phyloP scores from a whole-genome alignment of 2,329 filamentous ascomycete species.

The Hypoxylon sp. region DNA sequence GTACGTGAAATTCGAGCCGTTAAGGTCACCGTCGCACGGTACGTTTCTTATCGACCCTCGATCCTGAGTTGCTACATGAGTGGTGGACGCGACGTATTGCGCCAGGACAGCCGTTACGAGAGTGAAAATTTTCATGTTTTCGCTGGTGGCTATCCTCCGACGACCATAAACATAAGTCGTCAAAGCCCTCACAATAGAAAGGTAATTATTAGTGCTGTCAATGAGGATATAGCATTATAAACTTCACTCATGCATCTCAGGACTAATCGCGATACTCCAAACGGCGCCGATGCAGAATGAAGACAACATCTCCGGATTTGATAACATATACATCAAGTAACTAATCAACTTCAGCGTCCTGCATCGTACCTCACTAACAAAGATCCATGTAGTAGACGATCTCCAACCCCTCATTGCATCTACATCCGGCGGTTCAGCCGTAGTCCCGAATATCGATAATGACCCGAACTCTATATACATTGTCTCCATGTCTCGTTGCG shows the following conservation, averaged over 20 bases:
- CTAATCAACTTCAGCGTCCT: background rate
- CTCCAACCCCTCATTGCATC: constrained; percentile 32
- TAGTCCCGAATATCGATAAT: constrained; percentile 21
- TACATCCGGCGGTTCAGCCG: constrained; percentile 27
- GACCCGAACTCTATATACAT: constrained; percentile 21
- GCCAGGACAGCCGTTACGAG: constrained; percentile 33
- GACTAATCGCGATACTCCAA: constrained; percentile 3
- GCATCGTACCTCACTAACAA: constrained; percentile 34
- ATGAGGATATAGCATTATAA: background rate
- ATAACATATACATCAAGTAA: constrained; percentile 19
- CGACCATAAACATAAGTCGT: background rate
- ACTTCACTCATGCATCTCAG: background rate
- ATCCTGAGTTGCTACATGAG: constrained; percentile 34
- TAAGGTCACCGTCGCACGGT: constrained; percentile 59
- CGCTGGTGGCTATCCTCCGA: background rate
- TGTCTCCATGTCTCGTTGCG: constrained; percentile 13
- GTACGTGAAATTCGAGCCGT: constrained; percentile 68
- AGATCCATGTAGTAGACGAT: constrained; percentile 5
- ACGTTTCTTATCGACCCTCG: constrained; percentile 54
- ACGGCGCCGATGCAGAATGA: constrained; percentile 7
- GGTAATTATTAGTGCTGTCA: background rate
- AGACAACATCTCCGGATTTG: constrained; percentile 17
- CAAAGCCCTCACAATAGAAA: background rate
- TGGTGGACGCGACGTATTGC: constrained; percentile 33
- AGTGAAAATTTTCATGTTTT: constrained; percentile 43